phyloP scores from a whole-genome alignment of 805 yeast species.

The Candida sakaeoensis region DNA sequence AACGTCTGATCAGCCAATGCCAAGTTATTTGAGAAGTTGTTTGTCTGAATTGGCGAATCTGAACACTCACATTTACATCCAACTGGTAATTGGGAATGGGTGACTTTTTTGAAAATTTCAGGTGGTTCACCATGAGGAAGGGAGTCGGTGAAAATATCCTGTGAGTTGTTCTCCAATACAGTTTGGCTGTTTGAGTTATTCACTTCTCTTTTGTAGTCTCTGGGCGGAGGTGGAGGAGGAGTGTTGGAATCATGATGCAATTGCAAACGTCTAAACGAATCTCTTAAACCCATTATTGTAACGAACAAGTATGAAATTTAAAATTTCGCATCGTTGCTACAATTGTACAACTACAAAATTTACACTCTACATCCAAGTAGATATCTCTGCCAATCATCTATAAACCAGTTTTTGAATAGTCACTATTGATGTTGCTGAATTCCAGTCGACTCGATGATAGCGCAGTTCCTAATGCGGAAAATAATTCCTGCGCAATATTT shows the following conservation, averaged over 20 bases:
- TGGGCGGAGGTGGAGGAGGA: slow-evolving; percentile 5
- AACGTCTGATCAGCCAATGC: slow-evolving; percentile 61
- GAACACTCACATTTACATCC: slow-evolving; percentile 22
- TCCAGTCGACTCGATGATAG: slow-evolving; percentile 2
- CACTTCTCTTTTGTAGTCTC: neutral
- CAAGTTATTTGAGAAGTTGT: slow-evolving; percentile 75
- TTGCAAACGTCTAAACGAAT: neutral
- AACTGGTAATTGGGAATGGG: slow-evolving; percentile 34
- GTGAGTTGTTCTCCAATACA: neutral
- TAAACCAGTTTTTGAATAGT: no score
- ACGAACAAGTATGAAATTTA: neutral
- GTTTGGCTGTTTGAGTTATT: neutral
- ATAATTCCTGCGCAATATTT: slow-evolving; percentile 4
- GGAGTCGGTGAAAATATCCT: slow-evolving; percentile 39
- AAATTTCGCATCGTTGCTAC: neutral
- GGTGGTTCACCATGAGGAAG: slow-evolving; percentile 45
- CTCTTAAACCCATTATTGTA: slow-evolving; percentile 6
- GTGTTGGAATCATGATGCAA: neutral
- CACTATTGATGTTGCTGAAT: no score
- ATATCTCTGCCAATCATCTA: neutral
- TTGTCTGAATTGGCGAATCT: slow-evolving; percentile 58
- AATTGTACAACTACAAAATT: neutral
- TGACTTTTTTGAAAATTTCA: slow-evolving; percentile 29
- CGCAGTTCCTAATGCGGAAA: slow-evolving; percentile 2
- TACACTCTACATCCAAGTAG: neutral